Base-by-base conservation (phyloP, 1,139 yeast species). In the Geotrichum phurueaensis region DNA sequence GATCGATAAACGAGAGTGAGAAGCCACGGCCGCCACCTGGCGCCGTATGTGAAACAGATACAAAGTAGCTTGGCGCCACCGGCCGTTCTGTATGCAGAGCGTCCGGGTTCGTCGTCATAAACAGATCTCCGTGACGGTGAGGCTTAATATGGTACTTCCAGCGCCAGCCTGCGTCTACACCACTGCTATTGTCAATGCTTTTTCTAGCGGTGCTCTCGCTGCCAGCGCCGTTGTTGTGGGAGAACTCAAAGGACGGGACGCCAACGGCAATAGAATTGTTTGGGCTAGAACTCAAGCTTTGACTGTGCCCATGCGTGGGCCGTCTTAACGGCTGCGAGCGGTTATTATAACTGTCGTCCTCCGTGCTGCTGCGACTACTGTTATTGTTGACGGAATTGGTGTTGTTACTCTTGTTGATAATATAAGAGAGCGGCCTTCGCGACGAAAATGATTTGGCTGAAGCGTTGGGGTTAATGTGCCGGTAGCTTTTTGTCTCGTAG, bases 351-450 rank as follows among this genome's bases (percentile, higher is more conserved):
- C 20, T 10, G 20, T 15, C 7, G 56, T 20, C n/a, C 43, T 23
- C 56, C 45, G 10, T 47, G 43, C 13, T 45, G 52, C 52, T 47
- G 50, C 18, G 48, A 36, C 12, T 48, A 29, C 2, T 27, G 27
- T 51, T 53, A 29, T 12, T 23, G 50, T 7, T 20, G 57, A 6
- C 47, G 52, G 45, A 45, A 31, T 18, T 54, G 48, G 4, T 48
- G 36, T 12, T 27, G 27, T 51, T 53, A 22, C 13, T 23, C 27
- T 15, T 20, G 57, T 31, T 48, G 10, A n/a, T 43, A 18, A 54
- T 23, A 20, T 54, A 54, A 12, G 57, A 54, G n/a, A 54, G 48
- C 31, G 57, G 57, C n/a, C 57, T 43, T 33, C 53, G 23, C 31
- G 53, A 15, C 6, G 57, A 54, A n/a, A 54, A 54, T 10, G 57